Evolutionary conservation across 805 yeast species (phyloP).

Genomic region (Ogataea siamensis): DNA sequence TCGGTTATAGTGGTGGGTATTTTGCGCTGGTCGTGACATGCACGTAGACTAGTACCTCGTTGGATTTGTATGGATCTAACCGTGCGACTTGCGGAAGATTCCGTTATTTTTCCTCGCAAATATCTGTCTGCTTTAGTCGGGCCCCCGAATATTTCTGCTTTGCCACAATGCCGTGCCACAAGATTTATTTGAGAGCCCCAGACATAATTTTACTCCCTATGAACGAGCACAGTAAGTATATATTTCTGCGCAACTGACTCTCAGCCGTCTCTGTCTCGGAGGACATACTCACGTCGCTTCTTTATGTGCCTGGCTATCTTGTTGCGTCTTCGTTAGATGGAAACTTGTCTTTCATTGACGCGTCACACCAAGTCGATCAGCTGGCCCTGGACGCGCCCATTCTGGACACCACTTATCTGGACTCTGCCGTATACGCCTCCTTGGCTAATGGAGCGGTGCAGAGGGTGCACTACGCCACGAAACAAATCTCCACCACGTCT

Average conservation of each 20-base stretch:
- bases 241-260: background rate
- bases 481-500: constrained; percentile 1
- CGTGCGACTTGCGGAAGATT: constrained; percentile 7
- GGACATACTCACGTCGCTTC: constrained; percentile 6
- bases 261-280: background rate
- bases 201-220: background rate
- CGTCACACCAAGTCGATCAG: background rate
- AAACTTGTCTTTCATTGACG: constrained; percentile 11
- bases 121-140: background rate
- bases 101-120: constrained; percentile 1
- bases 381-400: constrained; percentile 14
- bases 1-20: no score
- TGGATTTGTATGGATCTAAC: no score
- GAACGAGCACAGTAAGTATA: constrained; percentile 1
- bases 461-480: constrained; percentile 32
- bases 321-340: constrained; percentile 21
- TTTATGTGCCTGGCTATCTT: constrained; percentile 5
- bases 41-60: no score
- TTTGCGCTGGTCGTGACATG: no score
- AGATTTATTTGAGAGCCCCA: background rate
- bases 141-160: constrained; percentile 1
- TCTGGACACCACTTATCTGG: constrained; percentile 13
- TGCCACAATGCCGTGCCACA: constrained; percentile 4
- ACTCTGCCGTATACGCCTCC: constrained; percentile 32
- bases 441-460: constrained; percentile 54